These are phyloP conservation scores for Botrytis squamosa DNA, from an alignment of 2,329 filamentous ascomycete species.

Conservation along the genomic window DNA sequence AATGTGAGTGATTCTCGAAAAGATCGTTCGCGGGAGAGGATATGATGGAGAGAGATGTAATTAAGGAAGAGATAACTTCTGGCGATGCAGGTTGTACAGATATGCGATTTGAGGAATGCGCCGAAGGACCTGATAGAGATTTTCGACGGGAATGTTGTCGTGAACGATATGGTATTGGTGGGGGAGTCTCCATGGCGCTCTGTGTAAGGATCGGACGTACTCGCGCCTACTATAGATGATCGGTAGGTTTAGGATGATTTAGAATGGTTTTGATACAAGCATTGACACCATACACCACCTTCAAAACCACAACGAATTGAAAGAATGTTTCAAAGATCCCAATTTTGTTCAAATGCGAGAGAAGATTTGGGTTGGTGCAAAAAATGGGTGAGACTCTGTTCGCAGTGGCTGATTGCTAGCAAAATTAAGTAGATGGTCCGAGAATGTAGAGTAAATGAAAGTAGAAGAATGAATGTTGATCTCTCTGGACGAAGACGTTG, in stretches of 20 bases:
- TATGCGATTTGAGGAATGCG: slow-evolving; percentile 35
- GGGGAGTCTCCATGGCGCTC: slow-evolving; percentile 35
- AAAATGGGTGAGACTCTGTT: slow-evolving; percentile 6
- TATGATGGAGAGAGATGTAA: slow-evolving; percentile 68
- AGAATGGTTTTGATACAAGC: slow-evolving; percentile 29
- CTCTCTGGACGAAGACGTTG: not conserved
- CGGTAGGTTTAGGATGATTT: slow-evolving; percentile 22
- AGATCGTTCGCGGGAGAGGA: slow-evolving; percentile 66
- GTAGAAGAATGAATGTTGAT: slow-evolving; percentile 7
- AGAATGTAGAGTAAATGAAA: not conserved
- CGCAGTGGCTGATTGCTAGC: not conserved
- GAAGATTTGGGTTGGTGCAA: not conserved
- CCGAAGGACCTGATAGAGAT: slow-evolving; percentile 35
- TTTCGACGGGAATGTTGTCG: slow-evolving; percentile 36
- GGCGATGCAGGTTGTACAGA: slow-evolving; percentile 46
- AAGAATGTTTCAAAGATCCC: slow-evolving; percentile 30
- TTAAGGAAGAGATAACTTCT: slow-evolving; percentile 68
- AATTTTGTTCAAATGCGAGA: slow-evolving; percentile 18
- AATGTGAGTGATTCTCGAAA: slow-evolving; percentile 53
- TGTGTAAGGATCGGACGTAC: slow-evolving; percentile 28
- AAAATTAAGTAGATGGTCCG: not conserved
- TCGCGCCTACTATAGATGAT: slow-evolving; percentile 16
- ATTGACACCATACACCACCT: slow-evolving; percentile 30
- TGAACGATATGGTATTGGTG: slow-evolving; percentile 33
- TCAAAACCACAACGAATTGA: slow-evolving; percentile 26